Evolutionary conservation across 768 basidiomycete species (phyloP).

Genomic region (Xerocomus potaroensis): DNA sequence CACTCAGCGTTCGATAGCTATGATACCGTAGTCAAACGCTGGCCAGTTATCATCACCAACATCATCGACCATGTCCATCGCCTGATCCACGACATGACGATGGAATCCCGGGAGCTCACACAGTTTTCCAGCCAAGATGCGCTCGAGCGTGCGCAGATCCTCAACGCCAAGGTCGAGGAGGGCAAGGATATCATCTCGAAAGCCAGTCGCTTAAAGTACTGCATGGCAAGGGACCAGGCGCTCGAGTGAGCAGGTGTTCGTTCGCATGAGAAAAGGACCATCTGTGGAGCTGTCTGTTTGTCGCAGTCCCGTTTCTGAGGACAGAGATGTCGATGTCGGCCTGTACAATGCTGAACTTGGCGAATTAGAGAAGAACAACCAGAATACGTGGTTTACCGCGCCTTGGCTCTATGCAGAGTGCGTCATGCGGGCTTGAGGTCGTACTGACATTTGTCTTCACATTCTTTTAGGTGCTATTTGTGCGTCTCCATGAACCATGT

Average conservation of each 20-base stretch:
- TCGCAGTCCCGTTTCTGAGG: conserved; percentile 62
- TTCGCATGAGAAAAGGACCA: neutral
- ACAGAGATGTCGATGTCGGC: conserved; percentile 65
- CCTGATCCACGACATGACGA: conserved; percentile 57
- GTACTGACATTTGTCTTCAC: conserved; percentile 3
- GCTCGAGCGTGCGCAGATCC: conserved; percentile 18
- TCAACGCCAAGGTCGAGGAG: conserved; percentile 55
- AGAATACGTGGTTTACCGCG: conserved; percentile 83
- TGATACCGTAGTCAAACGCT: conserved; percentile 72
- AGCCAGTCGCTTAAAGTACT: conserved; percentile 78
- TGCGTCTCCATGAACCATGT: conserved; percentile 30
- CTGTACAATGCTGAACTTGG: conserved; percentile 76
- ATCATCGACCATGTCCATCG: conserved; percentile 75
- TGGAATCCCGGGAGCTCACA: conserved; percentile 30
- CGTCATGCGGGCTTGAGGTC: conserved; percentile 21
- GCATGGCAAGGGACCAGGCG: conserved; percentile 74
- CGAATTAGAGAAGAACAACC: conserved; percentile 39
- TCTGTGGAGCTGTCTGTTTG: neutral
- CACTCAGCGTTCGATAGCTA: conserved; percentile 43
- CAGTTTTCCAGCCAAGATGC: neutral
- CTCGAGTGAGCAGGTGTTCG: conserved; percentile 50
- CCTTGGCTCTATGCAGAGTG: conserved; percentile 98
- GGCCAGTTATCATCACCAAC: conserved; percentile 80
- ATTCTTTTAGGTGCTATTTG: conserved; percentile 61
- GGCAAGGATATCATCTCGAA: conserved; percentile 73